phyloP scores from a whole-genome alignment of 1,139 yeast species.

The Yamadazyma membranifaciens region DNA sequence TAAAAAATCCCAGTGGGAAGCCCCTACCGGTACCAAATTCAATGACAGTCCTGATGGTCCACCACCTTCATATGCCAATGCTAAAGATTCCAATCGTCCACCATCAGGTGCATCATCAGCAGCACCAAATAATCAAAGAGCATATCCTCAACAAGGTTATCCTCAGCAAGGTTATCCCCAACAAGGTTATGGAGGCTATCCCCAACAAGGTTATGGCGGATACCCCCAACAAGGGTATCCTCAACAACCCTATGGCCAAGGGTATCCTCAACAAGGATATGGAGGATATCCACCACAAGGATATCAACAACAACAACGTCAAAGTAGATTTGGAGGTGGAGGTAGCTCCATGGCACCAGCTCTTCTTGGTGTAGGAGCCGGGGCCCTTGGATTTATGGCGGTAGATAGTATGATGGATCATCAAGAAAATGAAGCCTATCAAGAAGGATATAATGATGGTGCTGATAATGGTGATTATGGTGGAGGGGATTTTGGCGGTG shows the following conservation, averaged over 20 bases:
- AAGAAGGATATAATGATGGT: conserved; percentile 36
- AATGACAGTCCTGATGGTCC: conserved; percentile 25
- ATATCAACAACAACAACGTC: conserved; percentile 18
- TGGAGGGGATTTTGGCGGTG: conserved; percentile 24
- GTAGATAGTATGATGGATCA: conserved; percentile 4
- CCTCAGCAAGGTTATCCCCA: conserved; percentile 15
- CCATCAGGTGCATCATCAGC: neutral
- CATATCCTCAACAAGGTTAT: conserved; percentile 5
- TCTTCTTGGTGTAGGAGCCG: conserved; percentile 79
- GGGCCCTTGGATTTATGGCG: conserved; percentile 35
- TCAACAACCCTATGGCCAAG: too few species aligned
- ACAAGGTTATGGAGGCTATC: conserved; percentile 20
- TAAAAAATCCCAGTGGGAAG: conserved; percentile 90
- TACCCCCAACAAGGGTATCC: conserved; percentile 20
- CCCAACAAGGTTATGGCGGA: conserved; percentile 16
- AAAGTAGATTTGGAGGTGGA: conserved; percentile 17
- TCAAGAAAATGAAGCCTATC: conserved; percentile 13
- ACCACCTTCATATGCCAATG: conserved; percentile 33
- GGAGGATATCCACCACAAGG: conserved; percentile 23
- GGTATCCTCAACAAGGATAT: conserved; percentile 23
- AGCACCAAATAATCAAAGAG: conserved; percentile 1
- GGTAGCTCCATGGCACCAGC: conserved; percentile 23
- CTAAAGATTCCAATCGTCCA: neutral
- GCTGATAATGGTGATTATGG: conserved; percentile 22
- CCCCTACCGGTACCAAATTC: conserved; percentile 62